A percentile compares a stretch with the other conserved stretches of the same genome.
Conservation (phyloP, 139 green algal species). For the Chlorella ohadii region DNA sequence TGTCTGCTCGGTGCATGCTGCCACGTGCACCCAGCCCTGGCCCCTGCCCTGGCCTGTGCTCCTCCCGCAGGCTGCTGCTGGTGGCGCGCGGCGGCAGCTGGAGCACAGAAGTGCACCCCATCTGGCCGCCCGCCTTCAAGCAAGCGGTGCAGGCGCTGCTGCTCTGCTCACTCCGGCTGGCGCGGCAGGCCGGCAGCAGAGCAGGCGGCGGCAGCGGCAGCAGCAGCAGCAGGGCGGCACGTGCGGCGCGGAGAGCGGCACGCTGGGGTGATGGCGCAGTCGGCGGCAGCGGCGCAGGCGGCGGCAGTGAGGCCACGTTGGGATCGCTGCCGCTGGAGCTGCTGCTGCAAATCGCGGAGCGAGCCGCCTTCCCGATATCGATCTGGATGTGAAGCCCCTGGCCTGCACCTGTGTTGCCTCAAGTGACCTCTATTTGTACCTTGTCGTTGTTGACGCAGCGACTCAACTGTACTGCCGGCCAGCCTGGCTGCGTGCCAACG, state of each 20-base stretch:
- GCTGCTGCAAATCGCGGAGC: neutral
- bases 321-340: neutral
- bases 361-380: neutral
- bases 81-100: neutral
- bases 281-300: neutral
- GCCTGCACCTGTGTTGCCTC: too few species aligned
- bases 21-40: too few species aligned
- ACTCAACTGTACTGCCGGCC: too few species aligned
- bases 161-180: neutral
- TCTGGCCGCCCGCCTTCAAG: slow-evolving; percentile 4
- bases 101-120: neutral
- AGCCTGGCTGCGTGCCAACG: too few species aligned
- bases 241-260: neutral
- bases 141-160: neutral
- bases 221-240: too few species aligned
- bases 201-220: neutral
- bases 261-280: neutral
- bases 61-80: slow-evolving; percentile 3
- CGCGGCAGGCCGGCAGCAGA: neutral
- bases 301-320: neutral
- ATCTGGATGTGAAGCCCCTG: neutral
- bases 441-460: too few species aligned
- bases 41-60: too few species aligned
- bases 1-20: neutral
- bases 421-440: too few species aligned